phyloP scores from a whole-genome alignment of 1,284 basidiomycete genomes.

The Macrocystidia cucumis region DNA sequence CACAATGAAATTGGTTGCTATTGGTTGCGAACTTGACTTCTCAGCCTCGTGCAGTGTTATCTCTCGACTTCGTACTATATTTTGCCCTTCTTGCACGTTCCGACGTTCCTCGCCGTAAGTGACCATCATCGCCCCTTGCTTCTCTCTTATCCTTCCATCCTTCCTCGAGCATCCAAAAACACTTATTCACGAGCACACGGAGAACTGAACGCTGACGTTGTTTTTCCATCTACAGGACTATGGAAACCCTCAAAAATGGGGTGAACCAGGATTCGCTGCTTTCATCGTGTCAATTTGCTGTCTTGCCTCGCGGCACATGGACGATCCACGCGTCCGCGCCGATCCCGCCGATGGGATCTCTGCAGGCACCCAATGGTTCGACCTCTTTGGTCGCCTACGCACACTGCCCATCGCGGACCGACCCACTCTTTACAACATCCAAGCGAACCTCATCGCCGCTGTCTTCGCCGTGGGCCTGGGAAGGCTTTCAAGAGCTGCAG shows the following conservation, averaged over 20 bases:
- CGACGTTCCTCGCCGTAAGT: conserved; percentile 75
- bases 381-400: conserved; percentile 77
- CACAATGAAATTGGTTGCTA: too few relatives aligned
- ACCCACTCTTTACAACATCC: conserved; percentile 84
- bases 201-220: too few relatives aligned
- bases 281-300: conserved; percentile 89
- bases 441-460: conserved; percentile 80
- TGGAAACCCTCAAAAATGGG: conserved; percentile 87
- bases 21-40: conserved; percentile 4
- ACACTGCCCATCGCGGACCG: conserved; percentile 81
- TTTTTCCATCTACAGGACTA: conserved; percentile 59
- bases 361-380: conserved; percentile 87
- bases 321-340: conserved; percentile 80
- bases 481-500: conserved; percentile 80
- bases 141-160: conserved; percentile 3
- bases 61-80: conserved; percentile 89
- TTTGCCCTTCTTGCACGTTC: conserved; percentile 86
- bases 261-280: conserved; percentile 84
- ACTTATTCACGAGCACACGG: too few relatives aligned
- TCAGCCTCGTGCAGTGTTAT: conserved; percentile 70
- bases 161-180: too few relatives aligned
- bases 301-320: conserved; percentile 82
- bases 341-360: conserved; percentile 75
- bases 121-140: conserved; percentile 7
- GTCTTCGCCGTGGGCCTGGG: conserved; percentile 86